Conservation (phyloP, 2,329 filamentous ascomycete genomes). For the Pseudocercospora macadamiae region DNA sequence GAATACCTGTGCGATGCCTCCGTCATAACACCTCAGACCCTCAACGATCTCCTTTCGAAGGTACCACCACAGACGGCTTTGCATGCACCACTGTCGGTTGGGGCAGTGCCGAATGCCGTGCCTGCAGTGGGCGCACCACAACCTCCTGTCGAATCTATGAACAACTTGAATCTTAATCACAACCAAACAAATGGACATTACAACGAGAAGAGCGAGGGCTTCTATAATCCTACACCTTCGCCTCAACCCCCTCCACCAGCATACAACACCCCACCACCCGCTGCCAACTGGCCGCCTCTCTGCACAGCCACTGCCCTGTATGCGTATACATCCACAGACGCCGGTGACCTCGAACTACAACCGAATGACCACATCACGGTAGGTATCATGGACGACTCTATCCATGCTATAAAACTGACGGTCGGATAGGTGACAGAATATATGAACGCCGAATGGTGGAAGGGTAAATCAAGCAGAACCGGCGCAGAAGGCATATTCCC, state of each 20-base stretch:
- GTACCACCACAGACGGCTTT: conserved; percentile 73
- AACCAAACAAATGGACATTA: conserved; percentile 29
- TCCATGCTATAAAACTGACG: background rate
- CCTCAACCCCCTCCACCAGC: conserved; percentile 57
- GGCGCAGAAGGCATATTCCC: conserved; percentile 91
- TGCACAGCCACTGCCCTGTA: conserved; percentile 81
- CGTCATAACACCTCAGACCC: conserved; percentile 73
- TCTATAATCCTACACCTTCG: conserved; percentile 45
- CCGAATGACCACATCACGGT: conserved; percentile 77
- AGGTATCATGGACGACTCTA: no score
- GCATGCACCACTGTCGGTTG: conserved; percentile 42
- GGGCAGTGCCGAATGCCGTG: conserved; percentile 39
- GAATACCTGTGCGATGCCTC: conserved; percentile 84
- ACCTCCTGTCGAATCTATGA: conserved; percentile 35
- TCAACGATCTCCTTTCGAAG: conserved; percentile 72
- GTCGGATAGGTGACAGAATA: conserved; percentile 69
- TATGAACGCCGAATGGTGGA: conserved; percentile 98
- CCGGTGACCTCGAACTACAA: conserved; percentile 79
- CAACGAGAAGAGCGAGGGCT: conserved; percentile 42
- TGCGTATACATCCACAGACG: conserved; percentile 76
- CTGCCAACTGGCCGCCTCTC: conserved; percentile 54
- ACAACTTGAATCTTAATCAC: conserved; percentile 40
- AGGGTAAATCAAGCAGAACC: conserved; percentile 79
- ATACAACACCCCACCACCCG: conserved; percentile 55
- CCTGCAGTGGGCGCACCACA: conserved; percentile 22